A percentile compares a stretch with the other conserved stretches of the same genome.
Conservation (phyloP, 352 stramenopile genomes). For the Hyphochytrium catenoides region DNA sequence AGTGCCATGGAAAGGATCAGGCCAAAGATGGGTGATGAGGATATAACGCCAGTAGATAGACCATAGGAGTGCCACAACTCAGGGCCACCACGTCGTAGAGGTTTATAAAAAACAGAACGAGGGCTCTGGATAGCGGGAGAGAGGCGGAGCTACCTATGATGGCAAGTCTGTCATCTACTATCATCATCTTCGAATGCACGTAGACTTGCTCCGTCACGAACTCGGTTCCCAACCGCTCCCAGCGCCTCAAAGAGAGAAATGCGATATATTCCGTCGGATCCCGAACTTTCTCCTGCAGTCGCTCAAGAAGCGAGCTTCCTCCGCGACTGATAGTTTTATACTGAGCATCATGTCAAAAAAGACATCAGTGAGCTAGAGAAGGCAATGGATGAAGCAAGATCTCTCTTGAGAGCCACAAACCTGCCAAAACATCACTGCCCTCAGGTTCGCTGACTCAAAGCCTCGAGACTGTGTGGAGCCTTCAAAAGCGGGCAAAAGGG, state of each 20-base stretch:
- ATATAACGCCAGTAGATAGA: no score
- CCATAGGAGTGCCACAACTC: no score
- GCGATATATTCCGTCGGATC: constrained; percentile 10
- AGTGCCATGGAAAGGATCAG: no score
- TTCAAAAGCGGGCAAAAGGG: constrained; percentile 11
- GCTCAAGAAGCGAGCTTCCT: constrained; percentile 6
- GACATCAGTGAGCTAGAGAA: background rate
- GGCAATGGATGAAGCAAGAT: background rate
- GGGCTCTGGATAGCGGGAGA: no score
- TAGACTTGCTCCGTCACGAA: constrained; percentile 11
- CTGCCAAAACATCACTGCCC: constrained; percentile 11
- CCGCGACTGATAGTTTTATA: constrained; percentile 10
- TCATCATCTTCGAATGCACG: constrained; percentile 14
- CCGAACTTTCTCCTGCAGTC: background rate
- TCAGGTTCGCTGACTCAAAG: constrained; percentile 7
- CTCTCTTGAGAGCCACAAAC: background rate
- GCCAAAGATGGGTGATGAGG: no score
- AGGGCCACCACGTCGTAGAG: no score
- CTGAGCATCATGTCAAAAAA: constrained; percentile 2
- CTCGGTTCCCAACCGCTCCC: constrained; percentile 3
- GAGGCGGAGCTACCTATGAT: constrained; percentile 10
- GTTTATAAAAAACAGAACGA: no score
- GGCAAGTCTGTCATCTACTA: constrained; percentile 7
- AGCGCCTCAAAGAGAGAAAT: constrained; percentile 9
- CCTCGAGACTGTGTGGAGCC: constrained; percentile 3